Evolutionary conservation across 495 filamentous ascomycete genomes (phyloP), one percentile per base, ranked within the genome.

Genomic region (Recurvomyces mirabilis): DNA sequence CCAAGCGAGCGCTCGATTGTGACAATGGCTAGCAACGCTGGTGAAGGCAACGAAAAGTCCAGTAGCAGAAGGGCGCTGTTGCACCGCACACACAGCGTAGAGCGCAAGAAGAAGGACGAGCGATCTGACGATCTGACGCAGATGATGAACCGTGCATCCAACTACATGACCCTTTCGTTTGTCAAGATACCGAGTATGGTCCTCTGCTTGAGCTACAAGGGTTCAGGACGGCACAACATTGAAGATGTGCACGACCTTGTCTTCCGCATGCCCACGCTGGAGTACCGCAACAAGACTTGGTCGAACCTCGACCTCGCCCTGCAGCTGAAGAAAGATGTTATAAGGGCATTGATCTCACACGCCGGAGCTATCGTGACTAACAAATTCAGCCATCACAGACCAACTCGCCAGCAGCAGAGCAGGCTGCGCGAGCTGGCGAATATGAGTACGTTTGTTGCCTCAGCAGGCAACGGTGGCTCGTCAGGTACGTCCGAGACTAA

Each of bases 261-360:
- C 46, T 98, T 98, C 73, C 80, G 87, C 15, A 76, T 99, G 57
- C 91, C 91, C 5, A 82, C 82, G 13, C 77, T 99, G 29, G 91
- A 99, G 59, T 96, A 94, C 60, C 74, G 84, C 38, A 96, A 99
- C 68, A 96, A 95, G 66, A 96, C 87, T 9, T 99, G 91, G 91
- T 95, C 89, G 14, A 96, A 96, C 60, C 76, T 96, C 6, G 91
- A 99, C 50, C 75, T 99, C 10, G 87, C 89, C 1, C 67, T 95
- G 38, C 80, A 82, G 15, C 68, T 99, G 34, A 96, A 99, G 71
- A 86, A 82, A 52, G 87, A 93, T 42, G 83, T 95, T 51, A 91
- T 93, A 61, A 81, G 82, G 55, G 93, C 93, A 1, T 72, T 98
- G 17, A 88, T 98, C 55, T 89, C 85, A 22, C 91, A 98, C 61